Evolutionary conservation across 2,329 filamentous ascomycete species (phyloP).

Genomic region (Aspergillus sojae): DNA sequence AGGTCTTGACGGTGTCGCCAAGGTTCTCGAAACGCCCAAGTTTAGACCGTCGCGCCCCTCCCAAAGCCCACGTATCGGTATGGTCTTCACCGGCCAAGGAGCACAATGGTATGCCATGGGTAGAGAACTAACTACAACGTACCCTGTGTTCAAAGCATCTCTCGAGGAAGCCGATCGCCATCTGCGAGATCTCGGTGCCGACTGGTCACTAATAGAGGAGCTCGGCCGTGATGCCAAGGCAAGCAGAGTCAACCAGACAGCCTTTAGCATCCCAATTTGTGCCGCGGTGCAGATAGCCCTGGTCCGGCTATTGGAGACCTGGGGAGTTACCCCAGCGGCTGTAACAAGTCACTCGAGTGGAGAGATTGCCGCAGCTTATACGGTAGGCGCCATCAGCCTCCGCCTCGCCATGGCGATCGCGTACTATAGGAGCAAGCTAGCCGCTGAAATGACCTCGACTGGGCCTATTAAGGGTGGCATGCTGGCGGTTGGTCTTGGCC

Average conservation of each 20-base stretch:
- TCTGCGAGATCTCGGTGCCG: slow-evolving; percentile 29
- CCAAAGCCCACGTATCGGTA: slow-evolving; percentile 22
- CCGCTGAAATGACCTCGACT: slow-evolving; percentile 24
- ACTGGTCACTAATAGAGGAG: background rate
- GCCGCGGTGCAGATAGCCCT: slow-evolving; percentile 35
- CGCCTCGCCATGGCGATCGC: no score
- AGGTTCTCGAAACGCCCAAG: background rate
- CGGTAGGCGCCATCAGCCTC: no score
- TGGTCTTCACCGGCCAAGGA: slow-evolving; percentile 45
- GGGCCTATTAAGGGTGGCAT: slow-evolving; percentile 31
- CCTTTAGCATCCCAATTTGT: slow-evolving; percentile 32
- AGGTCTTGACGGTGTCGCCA: background rate
- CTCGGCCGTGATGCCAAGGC: no score
- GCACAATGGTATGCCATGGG: slow-evolving; percentile 43
- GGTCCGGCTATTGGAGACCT: slow-evolving; percentile 31
- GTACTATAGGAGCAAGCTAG: background rate
- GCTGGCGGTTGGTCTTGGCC: slow-evolving; percentile 15
- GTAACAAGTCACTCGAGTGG: slow-evolving; percentile 37
- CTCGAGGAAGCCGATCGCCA: background rate
- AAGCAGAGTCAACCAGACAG: slow-evolving; percentile 26
- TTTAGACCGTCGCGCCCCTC: no score
- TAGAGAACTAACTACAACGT: slow-evolving; percentile 21
- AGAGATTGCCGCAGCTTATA: no score
- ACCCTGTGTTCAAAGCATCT: background rate
- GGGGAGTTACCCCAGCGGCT: slow-evolving; percentile 24